These are phyloP conservation scores for Fusarium nurragi DNA, from an alignment of 2,329 filamentous ascomycete genomes.

Conservation along the genomic window DNA sequence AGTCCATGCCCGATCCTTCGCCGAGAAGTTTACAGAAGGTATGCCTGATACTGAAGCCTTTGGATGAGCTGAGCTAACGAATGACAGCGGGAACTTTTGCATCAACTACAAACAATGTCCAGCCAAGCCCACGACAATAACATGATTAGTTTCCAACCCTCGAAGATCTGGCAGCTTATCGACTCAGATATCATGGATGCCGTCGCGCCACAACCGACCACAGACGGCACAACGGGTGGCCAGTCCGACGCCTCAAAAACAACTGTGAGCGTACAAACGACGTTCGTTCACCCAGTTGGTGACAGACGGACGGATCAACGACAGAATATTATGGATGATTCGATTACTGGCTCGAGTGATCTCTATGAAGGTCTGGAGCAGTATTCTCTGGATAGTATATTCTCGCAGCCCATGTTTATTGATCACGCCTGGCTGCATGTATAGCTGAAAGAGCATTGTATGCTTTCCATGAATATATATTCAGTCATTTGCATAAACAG, in stretches of 20 bases:
- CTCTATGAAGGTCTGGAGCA: conserved; percentile 26
- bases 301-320: conserved; percentile 3
- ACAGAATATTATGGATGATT: neutral
- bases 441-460: neutral
- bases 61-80: neutral
- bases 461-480: too few relatives aligned
- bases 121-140: conserved; percentile 30
- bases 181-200: conserved; percentile 31
- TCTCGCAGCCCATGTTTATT: conserved; percentile 35
- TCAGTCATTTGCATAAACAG: too few relatives aligned
- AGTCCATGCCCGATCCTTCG: conserved; percentile 30
- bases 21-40: conserved; percentile 26
- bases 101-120: conserved; percentile 31
- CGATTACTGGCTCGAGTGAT: neutral
- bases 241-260: conserved; percentile 22
- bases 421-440: conserved; percentile 35
- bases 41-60: neutral
- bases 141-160: conserved; percentile 33
- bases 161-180: conserved; percentile 34
- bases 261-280: conserved; percentile 28
- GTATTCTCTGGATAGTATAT: conserved; percentile 34
- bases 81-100: conserved; percentile 10
- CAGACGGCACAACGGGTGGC: neutral
- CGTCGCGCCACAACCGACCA: conserved; percentile 9
- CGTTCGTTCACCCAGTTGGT: conserved; percentile 26